Percentiles rank a stretch among this genome's conserved stretches.
Conservation (phyloP, 768 basidiomycete genomes). For the Mycena belliarum region DNA sequence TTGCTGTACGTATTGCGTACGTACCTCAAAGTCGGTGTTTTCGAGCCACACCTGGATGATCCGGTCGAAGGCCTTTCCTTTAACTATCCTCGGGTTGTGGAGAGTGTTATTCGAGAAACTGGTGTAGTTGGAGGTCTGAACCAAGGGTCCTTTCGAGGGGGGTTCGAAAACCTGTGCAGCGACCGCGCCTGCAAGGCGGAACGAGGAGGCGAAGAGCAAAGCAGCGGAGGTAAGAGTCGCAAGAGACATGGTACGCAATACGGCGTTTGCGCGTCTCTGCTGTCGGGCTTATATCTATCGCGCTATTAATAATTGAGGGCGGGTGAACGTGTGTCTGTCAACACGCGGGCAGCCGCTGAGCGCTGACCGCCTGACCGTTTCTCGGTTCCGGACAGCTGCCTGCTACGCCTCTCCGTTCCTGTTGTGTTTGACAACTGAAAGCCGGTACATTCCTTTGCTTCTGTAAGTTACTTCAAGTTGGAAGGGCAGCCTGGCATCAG, state of each 20-base stretch:
- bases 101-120: constrained; percentile 46
- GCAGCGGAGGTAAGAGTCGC: background rate
- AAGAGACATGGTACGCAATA: background rate
- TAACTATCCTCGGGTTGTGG: constrained; percentile 33
- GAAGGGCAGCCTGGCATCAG: no score
- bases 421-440: no score
- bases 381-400: no score
- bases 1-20: constrained; percentile 18
- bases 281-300: no score
- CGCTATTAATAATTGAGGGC: no score
- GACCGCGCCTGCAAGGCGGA: background rate
- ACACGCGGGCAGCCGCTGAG: no score
- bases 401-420: no score
- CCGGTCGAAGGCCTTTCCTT: constrained; percentile 46
- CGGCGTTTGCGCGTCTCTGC: no score
- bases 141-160: constrained; percentile 2
- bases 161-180: constrained; percentile 2
- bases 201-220: background rate
- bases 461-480: no score
- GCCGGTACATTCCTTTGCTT: no score
- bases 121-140: constrained; percentile 39
- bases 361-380: no score
- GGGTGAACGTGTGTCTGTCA: no score
- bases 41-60: constrained; percentile 54
- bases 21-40: constrained; percentile 47